Evolutionary conservation across 2,329 filamentous ascomycete species (phyloP).

Genomic region (Daldinia eschscholtzii): DNA sequence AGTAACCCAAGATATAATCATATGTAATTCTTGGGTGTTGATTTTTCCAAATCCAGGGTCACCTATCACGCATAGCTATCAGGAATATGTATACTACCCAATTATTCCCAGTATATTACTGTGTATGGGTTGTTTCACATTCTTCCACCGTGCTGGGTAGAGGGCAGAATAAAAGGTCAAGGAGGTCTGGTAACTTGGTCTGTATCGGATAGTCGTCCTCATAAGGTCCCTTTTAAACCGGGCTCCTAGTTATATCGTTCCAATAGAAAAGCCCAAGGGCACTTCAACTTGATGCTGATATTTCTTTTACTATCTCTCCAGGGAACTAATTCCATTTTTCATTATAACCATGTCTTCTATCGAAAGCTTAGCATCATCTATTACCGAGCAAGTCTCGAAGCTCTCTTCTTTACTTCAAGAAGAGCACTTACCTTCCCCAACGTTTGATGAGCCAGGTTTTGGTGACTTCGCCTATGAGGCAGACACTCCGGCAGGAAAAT

Average conservation of each 20-base stretch:
- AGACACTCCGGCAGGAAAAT: slow-evolving; percentile 26
- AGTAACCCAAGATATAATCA: not conserved
- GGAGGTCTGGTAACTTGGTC: not conserved
- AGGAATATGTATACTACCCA: not conserved
- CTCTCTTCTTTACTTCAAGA: slow-evolving; percentile 29
- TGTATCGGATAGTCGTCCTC: not conserved
- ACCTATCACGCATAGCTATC: not conserved
- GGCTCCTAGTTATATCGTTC: not conserved
- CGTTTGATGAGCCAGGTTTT: slow-evolving; percentile 30
- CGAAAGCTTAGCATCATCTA: slow-evolving; percentile 29
- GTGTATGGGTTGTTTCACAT: not conserved
- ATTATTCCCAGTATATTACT: too few relatives aligned
- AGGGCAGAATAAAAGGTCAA: not conserved
- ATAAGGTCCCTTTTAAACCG: not conserved
- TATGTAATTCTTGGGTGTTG: not conserved
- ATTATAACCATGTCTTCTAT: slow-evolving; percentile 29
- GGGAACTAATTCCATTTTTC: not conserved
- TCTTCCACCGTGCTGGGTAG: not conserved
- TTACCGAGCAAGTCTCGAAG: slow-evolving; percentile 28
- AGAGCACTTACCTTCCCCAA: slow-evolving; percentile 28
- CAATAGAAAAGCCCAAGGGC: not conserved
- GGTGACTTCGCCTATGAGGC: slow-evolving; percentile 26
- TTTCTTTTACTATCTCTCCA: not conserved
- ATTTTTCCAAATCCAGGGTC: not conserved
- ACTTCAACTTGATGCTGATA: not conserved